These are phyloP conservation scores for Tylopilus vinaceipallidus DNA, from an alignment of 768 basidiomycete genomes.

Conservation along the genomic window DNA sequence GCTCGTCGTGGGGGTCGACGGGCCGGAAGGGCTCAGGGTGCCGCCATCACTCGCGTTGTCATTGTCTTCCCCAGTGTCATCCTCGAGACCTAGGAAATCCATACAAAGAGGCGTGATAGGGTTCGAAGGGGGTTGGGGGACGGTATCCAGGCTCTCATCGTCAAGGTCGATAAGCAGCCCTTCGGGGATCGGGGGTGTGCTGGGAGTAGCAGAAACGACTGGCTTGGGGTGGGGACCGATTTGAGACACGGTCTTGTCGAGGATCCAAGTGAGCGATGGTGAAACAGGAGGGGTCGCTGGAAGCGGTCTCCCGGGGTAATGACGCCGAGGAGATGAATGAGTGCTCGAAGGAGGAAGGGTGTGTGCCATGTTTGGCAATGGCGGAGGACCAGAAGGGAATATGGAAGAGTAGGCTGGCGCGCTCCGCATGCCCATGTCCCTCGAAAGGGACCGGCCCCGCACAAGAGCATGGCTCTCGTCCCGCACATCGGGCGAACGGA, in stretches of 20 bases:
- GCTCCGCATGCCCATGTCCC: conserved; percentile 32
- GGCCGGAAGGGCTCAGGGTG: conserved; percentile 32
- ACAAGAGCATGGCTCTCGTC: conserved; percentile 29
- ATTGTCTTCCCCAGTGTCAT: conserved; percentile 19
- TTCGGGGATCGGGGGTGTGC: conserved; percentile 41
- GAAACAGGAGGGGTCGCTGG: conserved; percentile 33
- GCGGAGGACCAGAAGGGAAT: conserved; percentile 35
- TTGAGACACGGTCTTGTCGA: conserved; percentile 25
- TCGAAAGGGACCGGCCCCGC: conserved; percentile 33
- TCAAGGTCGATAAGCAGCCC: conserved; percentile 58
- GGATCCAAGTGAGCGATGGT: conserved; percentile 34
- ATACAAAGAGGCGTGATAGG: conserved; percentile 18
- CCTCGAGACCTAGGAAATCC: conserved; percentile 25
- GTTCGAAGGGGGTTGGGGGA: conserved; percentile 5
- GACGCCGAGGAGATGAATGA: conserved; percentile 30
- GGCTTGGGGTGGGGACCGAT: conserved; percentile 16
- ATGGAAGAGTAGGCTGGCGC: conserved; percentile 34
- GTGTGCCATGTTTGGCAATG: conserved; percentile 24
- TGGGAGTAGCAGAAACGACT: conserved; percentile 16
- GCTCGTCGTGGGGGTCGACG: conserved; percentile 32
- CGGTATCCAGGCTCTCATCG: conserved; percentile 35
- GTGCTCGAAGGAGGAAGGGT: conserved; percentile 20
- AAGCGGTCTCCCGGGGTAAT: conserved; percentile 34
- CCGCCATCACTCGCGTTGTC: conserved; percentile 30
- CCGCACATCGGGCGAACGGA: conserved; percentile 26